Evolutionary conservation across 495 filamentous ascomycete genomes (phyloP), one percentile per base, ranked within the genome.

Genomic region (Lasiosphaeria miniovina): DNA sequence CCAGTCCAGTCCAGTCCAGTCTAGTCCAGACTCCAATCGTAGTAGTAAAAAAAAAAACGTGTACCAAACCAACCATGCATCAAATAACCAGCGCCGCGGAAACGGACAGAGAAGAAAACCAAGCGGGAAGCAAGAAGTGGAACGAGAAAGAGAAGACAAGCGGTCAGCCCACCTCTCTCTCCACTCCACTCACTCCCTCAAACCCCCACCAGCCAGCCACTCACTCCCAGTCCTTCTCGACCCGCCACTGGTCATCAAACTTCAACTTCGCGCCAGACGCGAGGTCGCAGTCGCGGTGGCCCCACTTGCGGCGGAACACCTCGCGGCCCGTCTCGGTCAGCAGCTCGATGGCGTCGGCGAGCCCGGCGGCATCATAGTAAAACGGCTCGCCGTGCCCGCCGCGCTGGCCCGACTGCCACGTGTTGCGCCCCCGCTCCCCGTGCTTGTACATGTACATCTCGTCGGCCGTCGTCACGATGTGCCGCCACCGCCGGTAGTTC

Each of bases 321-420:
- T 71, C 69, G 54, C 75, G 68, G 0, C 84, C 84, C 32, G 77
- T 71, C 45, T 84, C 77, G 14, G 82, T 85, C 54, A 79, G 72
- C 62, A 84, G 74, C 9, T 71, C 61, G 24, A 85, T 70, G n/a
- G 76, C 82, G 36, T 72, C 72, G 12, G 81, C 77, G 55, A 86
- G 80, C 2, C 83, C 84, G 9, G 65, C 74, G 0, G 77, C 63
- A 54, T 82, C 75, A 54, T 85, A 74, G 64, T 86, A 84, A 50
- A 78, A 88, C 5, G 82, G 82, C 64, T 88, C 85, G 5, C 84
- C 85, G 52, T 79, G 61, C 0, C 84, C 85, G 24, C 85, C 85
- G 10, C 65, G 76, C 65, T 86, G 84, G 38, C 71, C 69, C 3
- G 62, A 61, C 62, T 87, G 85, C 85, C 85, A 88, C 6, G 75